These are phyloP conservation scores for Aphanocladium album DNA, from an alignment of 2,329 filamentous ascomycete genomes.

Conservation along the genomic window DNA sequence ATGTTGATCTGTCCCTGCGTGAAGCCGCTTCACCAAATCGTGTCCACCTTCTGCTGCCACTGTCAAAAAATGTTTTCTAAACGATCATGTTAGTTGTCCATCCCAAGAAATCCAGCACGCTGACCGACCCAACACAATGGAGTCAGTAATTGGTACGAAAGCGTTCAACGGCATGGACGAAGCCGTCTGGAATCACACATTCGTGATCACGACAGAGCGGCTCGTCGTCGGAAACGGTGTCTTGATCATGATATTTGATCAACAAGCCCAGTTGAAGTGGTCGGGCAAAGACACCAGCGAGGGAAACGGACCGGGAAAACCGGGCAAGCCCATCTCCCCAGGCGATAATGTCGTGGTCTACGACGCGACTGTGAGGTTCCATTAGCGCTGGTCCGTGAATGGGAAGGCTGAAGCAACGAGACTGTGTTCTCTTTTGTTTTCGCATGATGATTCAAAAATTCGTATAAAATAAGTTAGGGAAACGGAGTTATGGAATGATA, in stretches of 20 bases:
- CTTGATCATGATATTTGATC: constrained; percentile 8
- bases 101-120: not conserved
- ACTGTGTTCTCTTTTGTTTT: not conserved
- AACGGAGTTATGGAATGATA: not conserved
- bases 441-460: not conserved
- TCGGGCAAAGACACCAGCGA: not conserved
- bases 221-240: constrained; percentile 1
- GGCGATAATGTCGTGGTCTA: constrained; percentile 4
- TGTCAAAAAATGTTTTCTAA: not conserved
- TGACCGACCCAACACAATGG: not conserved
- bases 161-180: constrained; percentile 5
- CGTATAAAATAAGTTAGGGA: not conserved
- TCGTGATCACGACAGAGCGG: not conserved
- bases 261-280: not conserved
- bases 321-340: not conserved
- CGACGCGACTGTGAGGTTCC: constrained; percentile 7
- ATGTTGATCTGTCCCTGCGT: not conserved
- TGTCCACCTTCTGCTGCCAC: not conserved
- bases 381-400: not conserved
- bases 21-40: not conserved
- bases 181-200: constrained; percentile 8
- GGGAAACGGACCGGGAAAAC: not conserved
- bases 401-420: not conserved
- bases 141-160: not conserved
- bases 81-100: not conserved